Evolutionary conservation across 2,329 filamentous ascomycete species (phyloP).

Genomic region (Cladosporium sp.): DNA sequence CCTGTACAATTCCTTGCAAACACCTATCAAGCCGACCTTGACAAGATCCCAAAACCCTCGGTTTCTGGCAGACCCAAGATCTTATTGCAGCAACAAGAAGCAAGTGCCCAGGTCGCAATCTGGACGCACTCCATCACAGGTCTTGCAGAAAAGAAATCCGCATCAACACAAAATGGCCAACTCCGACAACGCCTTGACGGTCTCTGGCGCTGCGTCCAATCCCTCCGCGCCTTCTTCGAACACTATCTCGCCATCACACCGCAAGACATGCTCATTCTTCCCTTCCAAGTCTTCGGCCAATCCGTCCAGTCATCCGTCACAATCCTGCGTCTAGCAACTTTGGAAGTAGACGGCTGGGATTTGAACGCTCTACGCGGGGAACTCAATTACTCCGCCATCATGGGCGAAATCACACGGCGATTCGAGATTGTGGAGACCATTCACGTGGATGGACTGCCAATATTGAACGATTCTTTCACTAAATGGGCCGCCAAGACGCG

Average conservation of each 20-base stretch:
- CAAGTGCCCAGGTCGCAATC: constrained; percentile 24
- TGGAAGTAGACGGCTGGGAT: constrained; percentile 30
- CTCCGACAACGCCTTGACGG: constrained; percentile 20
- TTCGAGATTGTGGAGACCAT: constrained; percentile 17
- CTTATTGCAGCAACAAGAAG: constrained; percentile 24
- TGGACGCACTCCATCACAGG: constrained; percentile 26
- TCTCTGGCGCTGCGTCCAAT: constrained; percentile 23
- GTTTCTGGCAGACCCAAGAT: constrained; percentile 19
- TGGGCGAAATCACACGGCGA: constrained; percentile 20
- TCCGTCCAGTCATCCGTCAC: constrained; percentile 29
- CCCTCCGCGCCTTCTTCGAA: constrained; percentile 23
- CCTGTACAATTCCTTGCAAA: constrained; percentile 26
- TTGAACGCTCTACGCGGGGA: constrained; percentile 18
- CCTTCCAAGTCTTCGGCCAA: constrained; percentile 28
- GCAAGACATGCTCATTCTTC: constrained; percentile 22
- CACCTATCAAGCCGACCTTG: constrained; percentile 26
- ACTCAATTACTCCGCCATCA: constrained; percentile 19
- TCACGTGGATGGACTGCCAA: constrained; percentile 19
- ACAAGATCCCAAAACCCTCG: constrained; percentile 16
- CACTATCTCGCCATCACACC: constrained; percentile 25
- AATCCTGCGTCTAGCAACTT: constrained; percentile 24
- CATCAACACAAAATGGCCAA: constrained; percentile 19
- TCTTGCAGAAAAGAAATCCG: constrained; percentile 21
- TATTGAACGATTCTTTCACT: constrained; percentile 29
- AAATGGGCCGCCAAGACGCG: constrained; percentile 26